phyloP scores from a whole-genome alignment of 2,329 filamentous ascomycete species.

The Aspergillus sp. region DNA sequence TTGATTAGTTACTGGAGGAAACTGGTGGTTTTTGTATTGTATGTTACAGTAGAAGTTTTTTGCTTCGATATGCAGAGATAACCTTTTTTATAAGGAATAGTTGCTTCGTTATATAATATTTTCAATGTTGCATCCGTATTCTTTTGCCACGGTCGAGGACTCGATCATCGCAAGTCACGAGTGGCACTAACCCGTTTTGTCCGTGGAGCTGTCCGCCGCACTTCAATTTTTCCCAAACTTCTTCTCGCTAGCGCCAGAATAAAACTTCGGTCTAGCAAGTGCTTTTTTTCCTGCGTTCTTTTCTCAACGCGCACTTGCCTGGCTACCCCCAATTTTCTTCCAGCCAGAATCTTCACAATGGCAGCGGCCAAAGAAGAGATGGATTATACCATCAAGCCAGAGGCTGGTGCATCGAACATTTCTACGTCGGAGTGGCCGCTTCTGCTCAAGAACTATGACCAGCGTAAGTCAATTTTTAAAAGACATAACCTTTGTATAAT shows the following conservation, averaged over 20 bases:
- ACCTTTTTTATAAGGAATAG: no score
- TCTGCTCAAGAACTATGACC: slow-evolving; percentile 92
- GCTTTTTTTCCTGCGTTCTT: slow-evolving; percentile 11
- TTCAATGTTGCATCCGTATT: slow-evolving; percentile 14
- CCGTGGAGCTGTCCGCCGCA: slow-evolving; percentile 16
- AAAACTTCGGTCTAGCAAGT: slow-evolving; percentile 16
- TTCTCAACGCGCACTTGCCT: slow-evolving; percentile 12
- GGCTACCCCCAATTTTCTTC: slow-evolving; percentile 10
- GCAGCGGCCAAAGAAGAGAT: slow-evolving; percentile 57
- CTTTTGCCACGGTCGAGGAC: neutral
- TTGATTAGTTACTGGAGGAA: no score
- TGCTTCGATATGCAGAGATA: no score
- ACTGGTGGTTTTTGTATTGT: no score
- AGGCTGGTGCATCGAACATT: slow-evolving; percentile 70
- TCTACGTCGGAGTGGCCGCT: slow-evolving; percentile 90
- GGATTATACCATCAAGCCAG: slow-evolving; percentile 88
- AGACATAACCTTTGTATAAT: slow-evolving; percentile 4
- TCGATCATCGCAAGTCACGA: slow-evolving; percentile 5
- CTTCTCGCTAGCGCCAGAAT: slow-evolving; percentile 18
- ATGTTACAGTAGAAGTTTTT: no score
- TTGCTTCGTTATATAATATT: slow-evolving; percentile 2
- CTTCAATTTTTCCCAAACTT: slow-evolving; percentile 18
- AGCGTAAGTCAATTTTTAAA: slow-evolving; percentile 56
- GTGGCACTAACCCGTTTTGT: slow-evolving; percentile 19
- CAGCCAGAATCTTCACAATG: slow-evolving; percentile 23